These are phyloP conservation scores for Xylaria multiplex DNA, from an alignment of 2,329 filamentous ascomycete genomes.

Conservation along the genomic window DNA sequence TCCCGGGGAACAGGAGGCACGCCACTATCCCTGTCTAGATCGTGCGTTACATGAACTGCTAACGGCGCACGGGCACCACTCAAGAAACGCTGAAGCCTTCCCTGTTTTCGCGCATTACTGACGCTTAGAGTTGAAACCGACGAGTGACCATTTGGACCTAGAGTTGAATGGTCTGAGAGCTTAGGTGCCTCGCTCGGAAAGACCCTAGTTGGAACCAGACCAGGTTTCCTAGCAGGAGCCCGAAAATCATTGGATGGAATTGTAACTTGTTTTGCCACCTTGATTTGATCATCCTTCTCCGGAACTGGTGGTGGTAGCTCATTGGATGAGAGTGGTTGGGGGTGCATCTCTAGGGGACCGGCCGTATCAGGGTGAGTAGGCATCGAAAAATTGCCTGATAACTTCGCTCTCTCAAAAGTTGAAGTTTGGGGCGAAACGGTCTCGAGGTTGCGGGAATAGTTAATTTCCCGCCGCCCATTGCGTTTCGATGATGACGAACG, in stretches of 20 bases:
- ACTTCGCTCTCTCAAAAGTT: constrained; percentile 8
- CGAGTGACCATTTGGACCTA: constrained; percentile 39
- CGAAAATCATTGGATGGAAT: background rate
- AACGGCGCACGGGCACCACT: constrained; percentile 49
- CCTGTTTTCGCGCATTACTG: constrained; percentile 51
- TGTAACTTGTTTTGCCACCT: background rate
- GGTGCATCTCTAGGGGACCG: constrained; percentile 6
- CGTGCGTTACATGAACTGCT: constrained; percentile 49
- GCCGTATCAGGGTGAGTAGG: background rate
- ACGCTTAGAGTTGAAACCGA: constrained; percentile 50
- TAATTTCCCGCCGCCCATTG: constrained; percentile 43
- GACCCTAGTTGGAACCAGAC: background rate
- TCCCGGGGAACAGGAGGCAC: constrained; percentile 53
- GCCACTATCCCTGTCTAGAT: constrained; percentile 43
- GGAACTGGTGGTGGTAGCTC: constrained; percentile 51
- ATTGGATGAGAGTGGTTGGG: constrained; percentile 29
- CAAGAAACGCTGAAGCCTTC: constrained; percentile 55
- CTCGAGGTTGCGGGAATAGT: constrained; percentile 32
- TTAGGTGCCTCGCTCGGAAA: constrained; percentile 30
- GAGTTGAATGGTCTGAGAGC: constrained; percentile 46
- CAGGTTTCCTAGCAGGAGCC: background rate
- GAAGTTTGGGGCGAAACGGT: constrained; percentile 12
- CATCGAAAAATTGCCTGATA: constrained; percentile 1
- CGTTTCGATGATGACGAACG: constrained; percentile 58
- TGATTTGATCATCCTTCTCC: constrained; percentile 48